These are phyloP conservation scores for Dionaea muscipula DNA, from an alignment of 179 eudicot species.

Conservation along the genomic window DNA sequence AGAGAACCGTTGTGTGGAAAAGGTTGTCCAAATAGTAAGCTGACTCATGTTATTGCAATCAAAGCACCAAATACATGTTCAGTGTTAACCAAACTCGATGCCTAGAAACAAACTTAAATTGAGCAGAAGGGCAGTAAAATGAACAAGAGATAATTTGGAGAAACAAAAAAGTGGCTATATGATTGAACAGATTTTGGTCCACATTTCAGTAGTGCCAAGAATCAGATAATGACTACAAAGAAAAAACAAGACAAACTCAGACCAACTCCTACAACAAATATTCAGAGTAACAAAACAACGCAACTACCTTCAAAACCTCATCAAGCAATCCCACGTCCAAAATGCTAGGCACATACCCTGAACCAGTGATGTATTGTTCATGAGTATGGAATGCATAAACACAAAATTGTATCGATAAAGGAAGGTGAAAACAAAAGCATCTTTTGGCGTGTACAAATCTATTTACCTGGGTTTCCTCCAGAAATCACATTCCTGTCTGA, in stretches of 20 bases:
- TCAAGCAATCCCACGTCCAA: slow-evolving; percentile 52
- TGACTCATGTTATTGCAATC: too few relatives aligned
- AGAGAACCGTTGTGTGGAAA: too few relatives aligned
- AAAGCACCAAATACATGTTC: too few relatives aligned
- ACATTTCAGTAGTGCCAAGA: background rate
- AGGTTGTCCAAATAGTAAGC: too few relatives aligned
- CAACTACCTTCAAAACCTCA: slow-evolving; percentile 48
- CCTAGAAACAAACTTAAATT: too few relatives aligned
- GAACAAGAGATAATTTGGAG: too few relatives aligned
- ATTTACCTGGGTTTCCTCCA: slow-evolving; percentile 53
- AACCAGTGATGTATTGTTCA: slow-evolving; percentile 6
- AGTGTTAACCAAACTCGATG: too few relatives aligned
- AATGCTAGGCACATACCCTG: slow-evolving; percentile 55
- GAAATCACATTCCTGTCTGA: slow-evolving; percentile 47
- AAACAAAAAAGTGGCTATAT: background rate
- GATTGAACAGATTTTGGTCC: background rate
- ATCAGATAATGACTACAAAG: background rate
- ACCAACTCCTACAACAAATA: background rate
- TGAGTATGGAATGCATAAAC: background rate
- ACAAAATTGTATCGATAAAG: background rate
- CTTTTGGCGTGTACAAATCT: background rate
- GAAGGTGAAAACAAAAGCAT: background rate
- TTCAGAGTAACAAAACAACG: background rate
- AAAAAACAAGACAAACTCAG: background rate
- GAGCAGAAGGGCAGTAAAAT: too few relatives aligned